Evolutionary conservation across 208 protist genomes (phyloP), one percentile per base, ranked within the genome.

Genomic region (Leishmania tropica): DNA sequence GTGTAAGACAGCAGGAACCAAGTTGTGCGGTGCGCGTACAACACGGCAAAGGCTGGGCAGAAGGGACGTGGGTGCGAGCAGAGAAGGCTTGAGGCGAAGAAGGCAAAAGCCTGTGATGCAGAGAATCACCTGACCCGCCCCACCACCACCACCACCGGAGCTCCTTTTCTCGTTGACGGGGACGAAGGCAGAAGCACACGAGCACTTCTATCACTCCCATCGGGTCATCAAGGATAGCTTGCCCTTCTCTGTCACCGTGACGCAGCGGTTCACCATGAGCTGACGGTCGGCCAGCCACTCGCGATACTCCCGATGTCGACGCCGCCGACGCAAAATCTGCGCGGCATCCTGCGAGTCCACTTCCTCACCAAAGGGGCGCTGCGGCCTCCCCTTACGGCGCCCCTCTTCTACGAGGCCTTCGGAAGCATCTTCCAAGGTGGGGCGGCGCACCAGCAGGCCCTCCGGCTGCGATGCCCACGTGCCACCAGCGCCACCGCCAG

Each of bases 251-350:
- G 35, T 45, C 0, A 81, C n/a, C 1, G 37, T 62, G 6, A 88
- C 81, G 40, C 70, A 84, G 15, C 47, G 65, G 2, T 80, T 68
- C 79, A 75, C 76, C 72, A 85, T 84, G 56, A 47, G 78, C 7
- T 75, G 73, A 47, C 82, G 76, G 19, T 89, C 76, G 1, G 15
- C 70, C 54, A 51, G 71, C 85, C 81, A 83, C 72, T 75, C 81
- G 56, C 80, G 73, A 67, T 85, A 83, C 62, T 82, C 71, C 0
- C 42, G 62, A 74, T 85, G 68, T 28, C 51, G 82, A 5, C 72
- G 78, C 10, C 53, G 77, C 10, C 77, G 77, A 37, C 82, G 82
- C 77, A 67, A 47, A 17, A 60, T 72, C 80, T 78, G 76, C 3
- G 70, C 78, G 10, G 70, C 80, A 35, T 77, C 80, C 48, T 90